Evolutionary conservation across 2,329 filamentous ascomycete species (phyloP).

Genomic region (Phialophora chinensis): DNA sequence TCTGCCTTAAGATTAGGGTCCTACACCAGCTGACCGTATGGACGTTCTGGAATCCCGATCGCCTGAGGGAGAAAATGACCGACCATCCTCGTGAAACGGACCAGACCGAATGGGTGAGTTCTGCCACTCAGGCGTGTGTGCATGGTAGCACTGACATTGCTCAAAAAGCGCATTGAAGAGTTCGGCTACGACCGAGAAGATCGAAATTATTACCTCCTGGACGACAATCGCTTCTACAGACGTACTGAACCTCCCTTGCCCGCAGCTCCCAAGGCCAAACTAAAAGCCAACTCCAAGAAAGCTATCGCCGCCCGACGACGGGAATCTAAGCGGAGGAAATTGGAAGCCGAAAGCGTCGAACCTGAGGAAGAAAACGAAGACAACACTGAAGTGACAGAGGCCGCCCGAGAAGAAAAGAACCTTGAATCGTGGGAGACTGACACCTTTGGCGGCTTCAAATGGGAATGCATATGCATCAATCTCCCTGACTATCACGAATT

Average conservation of each 20-base stretch:
- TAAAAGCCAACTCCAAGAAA: slow-evolving; percentile 70
- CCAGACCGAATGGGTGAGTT: slow-evolving; percentile 79
- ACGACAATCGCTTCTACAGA: slow-evolving; percentile 92
- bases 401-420: slow-evolving; percentile 47
- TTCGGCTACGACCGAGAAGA: slow-evolving; percentile 85
- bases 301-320: slow-evolving; percentile 65
- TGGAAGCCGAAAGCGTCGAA: slow-evolving; percentile 46
- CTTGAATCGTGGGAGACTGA: slow-evolving; percentile 57
- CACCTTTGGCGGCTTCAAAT: slow-evolving; percentile 76
- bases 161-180: slow-evolving; percentile 52
- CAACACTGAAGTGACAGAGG: slow-evolving; percentile 45
- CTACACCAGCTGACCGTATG: slow-evolving; percentile 89
- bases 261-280: slow-evolving; percentile 60
- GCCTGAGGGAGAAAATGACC: slow-evolving; percentile 83
- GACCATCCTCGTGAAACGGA: slow-evolving; percentile 76
- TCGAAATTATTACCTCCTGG: slow-evolving; percentile 84
- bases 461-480: slow-evolving; percentile 89
- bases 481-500: slow-evolving; percentile 77
- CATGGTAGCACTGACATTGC: slow-evolving; percentile 16
- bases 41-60: slow-evolving; percentile 85
- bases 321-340: slow-evolving; percentile 71
- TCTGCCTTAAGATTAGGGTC: slow-evolving; percentile 77
- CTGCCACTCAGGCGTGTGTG: neutral
- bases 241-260: slow-evolving; percentile 75
- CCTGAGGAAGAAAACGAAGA: slow-evolving; percentile 54